Base-by-base conservation (phyloP, 139 green algal genomes). In the Micromonas commoda region DNA sequence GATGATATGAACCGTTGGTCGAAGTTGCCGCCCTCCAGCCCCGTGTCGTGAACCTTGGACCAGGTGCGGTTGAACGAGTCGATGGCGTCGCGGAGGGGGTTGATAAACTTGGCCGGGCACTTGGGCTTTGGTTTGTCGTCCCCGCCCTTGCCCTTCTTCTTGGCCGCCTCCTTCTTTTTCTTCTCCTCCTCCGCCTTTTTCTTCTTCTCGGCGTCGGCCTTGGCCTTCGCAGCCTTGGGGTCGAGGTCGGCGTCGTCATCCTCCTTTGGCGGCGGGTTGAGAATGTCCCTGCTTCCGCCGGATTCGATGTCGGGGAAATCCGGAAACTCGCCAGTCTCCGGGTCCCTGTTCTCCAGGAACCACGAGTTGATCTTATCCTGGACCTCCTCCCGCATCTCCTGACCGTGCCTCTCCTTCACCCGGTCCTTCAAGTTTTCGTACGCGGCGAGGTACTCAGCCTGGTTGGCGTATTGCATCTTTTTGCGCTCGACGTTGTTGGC, bases 341-440 rank as follows among this genome's bases (percentile, higher is more conserved):
- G 82, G 69, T 94, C 83, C 23, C 91, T 82, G 73, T 91, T 95
- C 68, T 89, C 86, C 54, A 96, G 83, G 77, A 95, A 96, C 92
- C 92, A 97, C 23, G 81, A 70, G 78, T 96, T 94, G 76, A 96
- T 89, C 87, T 92, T 93, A 82, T 96, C 92, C 76, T 95, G 90
- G 38, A 97, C 90, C 0, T 82, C 85, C 80, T 97, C 91, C 28
- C 90, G 85, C 91, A 97, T 96, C 76, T 90, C 90, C 73, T 91
- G 87, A 6, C 91, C 92, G 78, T 96, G 91, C 26, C 86, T 82
- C 76, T 93, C 85, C 28, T 77, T 60, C 77, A 96, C 85, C 82
- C 91, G 91, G 24, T 78, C 75, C 82, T 93, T 94, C 24, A 94
- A 79, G 21, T 54, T 33, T 32, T 91, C 85, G 9, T 95, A 53